Evolutionary conservation across 2,329 filamentous ascomycete genomes (phyloP).

Genomic region (Aspergillus floridensis): DNA sequence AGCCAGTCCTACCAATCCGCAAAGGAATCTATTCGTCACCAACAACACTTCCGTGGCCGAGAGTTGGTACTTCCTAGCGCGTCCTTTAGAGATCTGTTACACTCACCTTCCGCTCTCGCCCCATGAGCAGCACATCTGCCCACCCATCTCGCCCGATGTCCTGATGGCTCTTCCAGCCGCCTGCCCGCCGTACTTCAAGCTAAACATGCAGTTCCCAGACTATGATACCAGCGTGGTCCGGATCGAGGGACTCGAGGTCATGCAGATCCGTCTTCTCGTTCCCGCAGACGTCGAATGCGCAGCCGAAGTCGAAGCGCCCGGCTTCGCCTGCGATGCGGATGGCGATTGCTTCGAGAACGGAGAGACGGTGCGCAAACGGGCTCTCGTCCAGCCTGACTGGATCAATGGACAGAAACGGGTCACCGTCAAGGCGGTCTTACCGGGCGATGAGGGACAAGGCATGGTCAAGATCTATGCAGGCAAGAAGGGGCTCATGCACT

Average conservation of each 20-base stretch:
- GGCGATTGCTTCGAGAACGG: constrained; percentile 93
- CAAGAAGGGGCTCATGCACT: constrained; percentile 94
- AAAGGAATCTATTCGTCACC: constrained; percentile 72
- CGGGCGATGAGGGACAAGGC: constrained; percentile 86
- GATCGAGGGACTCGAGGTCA: constrained; percentile 89
- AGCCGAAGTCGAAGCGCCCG: constrained; percentile 84
- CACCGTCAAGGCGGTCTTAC: constrained; percentile 86
- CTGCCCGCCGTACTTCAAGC: constrained; percentile 84
- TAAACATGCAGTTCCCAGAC: constrained; percentile 73
- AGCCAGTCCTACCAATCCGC: constrained; percentile 85
- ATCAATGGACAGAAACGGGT: constrained; percentile 81
- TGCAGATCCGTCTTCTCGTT: constrained; percentile 83
- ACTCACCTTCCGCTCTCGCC: constrained; percentile 89
- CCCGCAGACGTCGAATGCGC: constrained; percentile 87
- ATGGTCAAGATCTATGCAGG: constrained; percentile 90
- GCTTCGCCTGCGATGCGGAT: constrained; percentile 76
- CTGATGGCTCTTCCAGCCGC: constrained; percentile 82
- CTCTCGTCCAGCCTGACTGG: constrained; percentile 90
- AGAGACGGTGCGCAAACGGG: constrained; percentile 79
- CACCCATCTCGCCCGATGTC: constrained; percentile 79
- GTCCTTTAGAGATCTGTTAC: constrained; percentile 88
- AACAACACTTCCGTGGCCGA: constrained; percentile 70
- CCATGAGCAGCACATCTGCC: constrained; percentile 88
- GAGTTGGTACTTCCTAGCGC: constrained; percentile 87
- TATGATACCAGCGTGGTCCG: constrained; percentile 86